Evolutionary conservation across 257 asterid genomes (phyloP), one percentile per base, ranked within the genome.

Genomic region (Jaltomata sinuosa): DNA sequence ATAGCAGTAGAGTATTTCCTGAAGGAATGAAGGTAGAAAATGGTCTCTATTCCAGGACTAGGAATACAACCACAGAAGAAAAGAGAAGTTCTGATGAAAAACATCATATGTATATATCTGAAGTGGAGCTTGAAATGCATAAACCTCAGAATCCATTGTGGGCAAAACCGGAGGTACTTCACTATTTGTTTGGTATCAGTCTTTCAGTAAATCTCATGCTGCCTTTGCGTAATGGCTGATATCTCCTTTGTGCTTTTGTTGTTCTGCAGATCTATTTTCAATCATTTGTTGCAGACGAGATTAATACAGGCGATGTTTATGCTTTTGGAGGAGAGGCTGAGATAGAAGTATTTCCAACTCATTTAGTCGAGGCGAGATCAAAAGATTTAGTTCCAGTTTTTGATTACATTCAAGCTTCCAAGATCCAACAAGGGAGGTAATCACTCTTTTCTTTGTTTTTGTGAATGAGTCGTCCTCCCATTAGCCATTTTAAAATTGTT

Each of bases 101-200:
- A 40, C 90, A 89, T 65, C 93, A 92, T 87, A 90, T 91, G 96
- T 90, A 88, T 85, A 92, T 96, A 87, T 92, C 97, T 82, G 98
- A 94, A 86, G 97, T 94, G 9, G 99, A 96, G 87, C 92, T 96
- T 74, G 94, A 90, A 80, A 93, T 93, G 96, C 99, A 92, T 92
- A 94, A 88, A 67, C 90, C 87, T 65, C 87, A 65, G 90, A 86
- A 79, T 84, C 95, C 96, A 38, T 69, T 96, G 53, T 96, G 98
- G 99, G 92, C 88, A 5, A 94, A 91, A 86, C 57, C 91, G 1
- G 92, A 92, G 98, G 99, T 96, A 90, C 59, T 84, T 80, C 11
- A n/a, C 62, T 31, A 2, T 65, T 15, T 71, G 19, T 42, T 25
- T 59, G 79, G 72, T 85, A 68, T 84, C 67, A 80, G 68, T 85